Conservation (phyloP, 768 basidiomycete species). For the Lactarius pseudohatsudake region DNA sequence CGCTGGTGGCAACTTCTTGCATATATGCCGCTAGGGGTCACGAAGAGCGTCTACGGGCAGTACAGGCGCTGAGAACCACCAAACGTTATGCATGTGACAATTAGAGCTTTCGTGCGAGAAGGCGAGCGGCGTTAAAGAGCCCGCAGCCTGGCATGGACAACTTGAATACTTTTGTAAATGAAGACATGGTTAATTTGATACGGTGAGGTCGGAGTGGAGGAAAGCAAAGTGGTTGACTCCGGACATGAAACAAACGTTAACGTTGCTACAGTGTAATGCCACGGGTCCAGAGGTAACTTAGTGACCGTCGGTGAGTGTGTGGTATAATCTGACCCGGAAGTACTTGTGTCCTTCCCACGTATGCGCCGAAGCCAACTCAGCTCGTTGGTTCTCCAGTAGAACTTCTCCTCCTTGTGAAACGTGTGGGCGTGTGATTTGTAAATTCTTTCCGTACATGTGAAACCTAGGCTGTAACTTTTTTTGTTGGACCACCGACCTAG, state of each 20-base stretch:
- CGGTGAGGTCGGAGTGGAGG: constrained; percentile 1
- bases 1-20: neutral
- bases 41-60: neutral
- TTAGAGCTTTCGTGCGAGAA: neutral
- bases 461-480: neutral
- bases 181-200: neutral
- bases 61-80: neutral
- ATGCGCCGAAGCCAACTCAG: no score
- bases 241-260: neutral
- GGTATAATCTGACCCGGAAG: neutral
- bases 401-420: neutral
- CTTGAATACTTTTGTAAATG: neutral
- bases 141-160: neutral
- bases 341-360: neutral
- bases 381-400: no score
- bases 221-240: neutral
- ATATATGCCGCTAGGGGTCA: neutral
- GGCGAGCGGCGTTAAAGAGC: neutral
- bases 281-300: neutral
- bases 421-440: neutral
- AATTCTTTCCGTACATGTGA: neutral
- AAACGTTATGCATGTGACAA: neutral
- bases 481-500: no score
- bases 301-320: no score
- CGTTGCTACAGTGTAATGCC: neutral